These are phyloP conservation scores for Paraphoma sp. DNA, from an alignment of 2,329 filamentous ascomycete species.

Conservation along the genomic window DNA sequence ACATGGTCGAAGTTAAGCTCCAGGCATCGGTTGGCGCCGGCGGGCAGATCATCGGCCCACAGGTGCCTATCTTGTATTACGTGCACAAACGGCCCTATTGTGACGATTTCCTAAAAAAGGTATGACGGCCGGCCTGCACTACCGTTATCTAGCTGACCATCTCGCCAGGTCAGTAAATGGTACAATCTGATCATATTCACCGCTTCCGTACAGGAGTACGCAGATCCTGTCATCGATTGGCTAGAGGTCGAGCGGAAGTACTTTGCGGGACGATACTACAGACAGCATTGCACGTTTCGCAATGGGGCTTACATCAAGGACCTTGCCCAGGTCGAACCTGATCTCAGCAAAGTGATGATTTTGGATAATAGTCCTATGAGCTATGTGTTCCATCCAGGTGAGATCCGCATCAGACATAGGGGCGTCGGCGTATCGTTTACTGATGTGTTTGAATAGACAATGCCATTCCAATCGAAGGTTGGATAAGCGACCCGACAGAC, in stretches of 20 bases:
- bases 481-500: conserved; percentile 98
- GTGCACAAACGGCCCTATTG: conserved; percentile 97
- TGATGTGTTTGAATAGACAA: conserved; percentile 71
- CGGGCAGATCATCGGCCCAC: conserved; percentile 75
- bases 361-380: conserved; percentile 97
- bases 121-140: conserved; percentile 47
- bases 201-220: conserved; percentile 97
- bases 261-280: conserved; percentile 91
- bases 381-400: conserved; percentile 98
- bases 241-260: conserved; percentile 96
- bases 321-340: conserved; percentile 91
- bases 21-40: conserved; percentile 73
- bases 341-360: conserved; percentile 98
- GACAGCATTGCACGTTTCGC: conserved; percentile 94
- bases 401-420: conserved; percentile 32
- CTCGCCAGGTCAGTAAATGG: conserved; percentile 83
- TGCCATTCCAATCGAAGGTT: conserved; percentile 97
- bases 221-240: conserved; percentile 98
- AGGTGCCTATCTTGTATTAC: conserved; percentile 97
- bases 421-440: conserved; percentile 7
- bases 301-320: conserved; percentile 99
- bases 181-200: conserved; percentile 98
- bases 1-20: conserved; percentile 98
- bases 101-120: conserved; percentile 91
- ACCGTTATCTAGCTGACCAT: conserved; percentile 21